A percentile compares a stretch with the other conserved stretches of the same genome.
Conservation (phyloP, 768 basidiomycete species). For the Cystofilobasidium capitatum region DNA sequence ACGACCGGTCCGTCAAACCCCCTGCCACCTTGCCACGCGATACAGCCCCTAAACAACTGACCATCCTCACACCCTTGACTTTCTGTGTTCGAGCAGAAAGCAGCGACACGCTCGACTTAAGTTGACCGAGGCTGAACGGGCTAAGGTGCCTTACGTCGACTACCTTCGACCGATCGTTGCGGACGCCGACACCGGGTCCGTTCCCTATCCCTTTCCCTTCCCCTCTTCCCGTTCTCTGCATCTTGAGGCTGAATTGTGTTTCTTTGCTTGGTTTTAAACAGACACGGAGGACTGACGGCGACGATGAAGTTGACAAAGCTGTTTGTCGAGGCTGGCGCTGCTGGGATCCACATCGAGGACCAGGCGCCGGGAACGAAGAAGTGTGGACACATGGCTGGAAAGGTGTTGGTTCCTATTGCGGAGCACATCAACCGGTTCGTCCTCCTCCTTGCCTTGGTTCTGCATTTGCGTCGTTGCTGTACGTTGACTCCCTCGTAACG, state of each 20-base stretch:
- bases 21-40: no score
- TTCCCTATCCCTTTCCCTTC: not conserved
- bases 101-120: constrained; percentile 25
- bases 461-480: no score
- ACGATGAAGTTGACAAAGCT: constrained; percentile 98
- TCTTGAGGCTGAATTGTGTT: not conserved
- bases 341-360: constrained; percentile 91
- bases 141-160: constrained; percentile 18
- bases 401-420: constrained; percentile 80
- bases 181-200: constrained; percentile 76
- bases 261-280: no score
- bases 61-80: not conserved
- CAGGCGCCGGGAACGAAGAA: constrained; percentile 70
- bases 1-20: constrained; percentile 54
- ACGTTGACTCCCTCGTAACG: no score
- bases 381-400: constrained; percentile 43
- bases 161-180: constrained; percentile 75
- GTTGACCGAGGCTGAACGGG: constrained; percentile 18
- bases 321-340: constrained; percentile 97
- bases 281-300: constrained; percentile 95
- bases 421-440: constrained; percentile 87
- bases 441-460: not conserved
- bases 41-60: not conserved
- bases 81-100: constrained; percentile 1
- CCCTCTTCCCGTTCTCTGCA: not conserved